A percentile compares a stretch with the other conserved stretches of the same genome.
Conservation (phyloP, 148 eudicot species). For the Amaranthus hypochondriacus region DNA sequence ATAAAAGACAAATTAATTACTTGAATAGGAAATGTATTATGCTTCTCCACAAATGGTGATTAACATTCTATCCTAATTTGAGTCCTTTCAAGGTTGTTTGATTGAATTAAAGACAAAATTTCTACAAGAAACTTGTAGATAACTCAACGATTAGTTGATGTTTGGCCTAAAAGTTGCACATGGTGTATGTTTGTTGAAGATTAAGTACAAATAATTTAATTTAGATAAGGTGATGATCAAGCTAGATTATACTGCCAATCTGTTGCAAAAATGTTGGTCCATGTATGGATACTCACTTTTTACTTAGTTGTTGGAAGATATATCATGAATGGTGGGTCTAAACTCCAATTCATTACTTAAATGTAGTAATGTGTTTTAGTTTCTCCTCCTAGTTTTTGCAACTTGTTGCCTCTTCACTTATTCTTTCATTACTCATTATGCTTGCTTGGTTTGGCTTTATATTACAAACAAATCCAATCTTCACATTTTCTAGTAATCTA, state of each 20-base stretch:
- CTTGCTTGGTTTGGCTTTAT: neutral
- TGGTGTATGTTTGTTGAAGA: conserved; percentile 2
- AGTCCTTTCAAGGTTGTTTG: neutral
- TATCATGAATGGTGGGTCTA: conserved; percentile 7
- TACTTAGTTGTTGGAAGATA: neutral
- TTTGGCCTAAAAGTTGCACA: neutral
- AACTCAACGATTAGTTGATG: neutral
- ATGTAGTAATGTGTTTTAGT: conserved; percentile 1
- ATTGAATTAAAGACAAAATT: neutral
- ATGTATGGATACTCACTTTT: neutral
- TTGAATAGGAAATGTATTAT: no score
- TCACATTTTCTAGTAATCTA: neutral
- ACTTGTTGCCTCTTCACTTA: neutral
- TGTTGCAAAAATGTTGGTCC: neutral
- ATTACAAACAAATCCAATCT: conserved; percentile 4
- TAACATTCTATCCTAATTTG: no score
- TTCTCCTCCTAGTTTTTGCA: neutral
- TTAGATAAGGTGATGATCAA: neutral
- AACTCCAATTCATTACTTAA: neutral
- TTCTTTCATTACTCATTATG: neutral
- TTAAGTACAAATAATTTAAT: conserved; percentile 5
- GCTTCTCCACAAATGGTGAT: no score
- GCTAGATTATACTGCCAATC: neutral
- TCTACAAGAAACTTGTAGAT: neutral
- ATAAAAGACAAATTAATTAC: no score